These are phyloP conservation scores for Sicyos baderoa DNA, from an alignment of 306 rosid genomes.

Conservation along the genomic window DNA sequence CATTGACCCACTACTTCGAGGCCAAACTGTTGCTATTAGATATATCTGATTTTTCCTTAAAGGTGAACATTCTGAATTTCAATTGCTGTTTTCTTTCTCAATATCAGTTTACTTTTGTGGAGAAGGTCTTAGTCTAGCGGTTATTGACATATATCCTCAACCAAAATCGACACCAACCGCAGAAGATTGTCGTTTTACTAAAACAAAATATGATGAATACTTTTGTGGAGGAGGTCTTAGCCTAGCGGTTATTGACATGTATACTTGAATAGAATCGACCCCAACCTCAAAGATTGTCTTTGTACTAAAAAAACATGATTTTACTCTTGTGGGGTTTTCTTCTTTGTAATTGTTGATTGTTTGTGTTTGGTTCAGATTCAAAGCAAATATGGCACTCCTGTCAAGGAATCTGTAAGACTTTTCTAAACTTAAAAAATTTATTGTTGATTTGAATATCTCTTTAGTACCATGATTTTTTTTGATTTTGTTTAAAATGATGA, in stretches of 20 bases:
- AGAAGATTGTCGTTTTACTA: no score
- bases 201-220: no score
- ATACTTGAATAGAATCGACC: no score
- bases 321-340: neutral
- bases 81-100: neutral
- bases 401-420: slow-evolving; percentile 61
- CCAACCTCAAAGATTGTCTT: no score
- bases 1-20: slow-evolving; percentile 87
- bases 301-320: no score
- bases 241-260: no score
- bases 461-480: no score
- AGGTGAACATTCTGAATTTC: slow-evolving; percentile 30
- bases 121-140: no score
- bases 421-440: neutral
- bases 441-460: neutral
- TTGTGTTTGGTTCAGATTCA: slow-evolving; percentile 44
- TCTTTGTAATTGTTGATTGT: neutral
- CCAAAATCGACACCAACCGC: no score
- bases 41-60: slow-evolving; percentile 71
- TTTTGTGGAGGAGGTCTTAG: no score
- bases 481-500: neutral
- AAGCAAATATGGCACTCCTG: slow-evolving; percentile 64
- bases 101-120: slow-evolving; percentile 10
- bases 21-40: slow-evolving; percentile 90
- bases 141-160: no score